phyloP scores from a whole-genome alignment of 345 rosid genomes.

The Sapria himalayana region DNA sequence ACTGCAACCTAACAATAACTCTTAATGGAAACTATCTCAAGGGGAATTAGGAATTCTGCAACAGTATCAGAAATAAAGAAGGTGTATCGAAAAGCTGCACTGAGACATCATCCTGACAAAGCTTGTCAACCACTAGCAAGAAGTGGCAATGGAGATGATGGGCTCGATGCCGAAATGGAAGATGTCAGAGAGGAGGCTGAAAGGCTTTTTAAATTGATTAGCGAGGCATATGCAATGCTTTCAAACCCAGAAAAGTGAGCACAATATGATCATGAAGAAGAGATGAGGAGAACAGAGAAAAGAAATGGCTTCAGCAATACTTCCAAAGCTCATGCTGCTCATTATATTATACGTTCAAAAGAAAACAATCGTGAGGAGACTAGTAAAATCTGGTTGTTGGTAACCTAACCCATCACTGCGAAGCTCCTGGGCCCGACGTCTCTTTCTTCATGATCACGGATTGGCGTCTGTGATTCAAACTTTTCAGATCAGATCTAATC shows the following conservation, averaged over 20 bases:
- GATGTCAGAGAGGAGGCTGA: conserved; percentile 81
- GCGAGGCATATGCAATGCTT: conserved; percentile 88
- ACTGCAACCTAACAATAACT: conserved; percentile 86
- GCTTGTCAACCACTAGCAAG: conserved; percentile 64
- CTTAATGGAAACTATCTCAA: conserved; percentile 65
- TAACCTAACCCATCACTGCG: too few species aligned
- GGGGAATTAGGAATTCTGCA: conserved; percentile 61
- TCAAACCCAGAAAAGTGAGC: conserved; percentile 66
- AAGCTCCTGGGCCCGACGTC: too few species aligned
- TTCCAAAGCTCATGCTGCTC: conserved; percentile 20
- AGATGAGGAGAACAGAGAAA: conserved; percentile 41
- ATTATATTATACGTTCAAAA: conserved; percentile 32
- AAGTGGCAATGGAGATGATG: conserved; percentile 54
- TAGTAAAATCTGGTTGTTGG: too few species aligned
- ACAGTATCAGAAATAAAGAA: conserved; percentile 63
- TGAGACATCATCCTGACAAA: conserved; percentile 97
- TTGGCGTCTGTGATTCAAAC: too few species aligned
- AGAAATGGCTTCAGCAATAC: conserved; percentile 29
- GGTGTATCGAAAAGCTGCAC: conserved; percentile 88
- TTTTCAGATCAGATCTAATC: too few species aligned
- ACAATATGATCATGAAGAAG: conserved; percentile 71
- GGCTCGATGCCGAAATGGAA: conserved; percentile 71
- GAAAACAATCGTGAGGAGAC: too few species aligned
- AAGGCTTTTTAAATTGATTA: conserved; percentile 81
- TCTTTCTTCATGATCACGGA: too few species aligned